Conservation (phyloP, 768 basidiomycete genomes). For the Pleurotus eryngii region DNA sequence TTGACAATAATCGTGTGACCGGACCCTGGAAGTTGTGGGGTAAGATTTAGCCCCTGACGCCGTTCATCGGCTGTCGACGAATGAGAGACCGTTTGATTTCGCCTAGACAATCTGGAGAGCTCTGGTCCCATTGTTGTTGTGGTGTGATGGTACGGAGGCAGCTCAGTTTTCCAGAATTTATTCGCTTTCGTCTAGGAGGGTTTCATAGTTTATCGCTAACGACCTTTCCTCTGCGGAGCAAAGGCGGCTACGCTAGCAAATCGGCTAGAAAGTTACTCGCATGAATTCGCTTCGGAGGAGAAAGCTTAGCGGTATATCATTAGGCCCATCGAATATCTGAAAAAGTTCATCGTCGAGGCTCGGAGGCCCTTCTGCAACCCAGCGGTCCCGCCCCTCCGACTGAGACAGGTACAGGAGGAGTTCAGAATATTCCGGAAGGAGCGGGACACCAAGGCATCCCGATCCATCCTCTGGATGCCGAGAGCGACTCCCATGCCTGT, state of each 20-base stretch:
- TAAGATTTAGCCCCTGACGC: slow-evolving; percentile 1
- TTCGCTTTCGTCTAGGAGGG: no score
- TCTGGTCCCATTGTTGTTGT: background rate
- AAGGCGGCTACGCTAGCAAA: slow-evolving; percentile 2
- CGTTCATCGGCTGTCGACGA: background rate
- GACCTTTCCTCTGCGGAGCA: background rate
- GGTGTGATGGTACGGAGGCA: no score
- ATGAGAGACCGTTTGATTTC: background rate
- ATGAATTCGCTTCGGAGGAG: background rate
- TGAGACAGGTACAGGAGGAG: background rate
- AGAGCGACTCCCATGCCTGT: background rate
- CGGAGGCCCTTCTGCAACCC: no score
- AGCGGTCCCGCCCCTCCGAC: background rate
- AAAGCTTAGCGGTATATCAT: background rate
- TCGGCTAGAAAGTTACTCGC: background rate
- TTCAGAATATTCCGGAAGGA: slow-evolving; percentile 3
- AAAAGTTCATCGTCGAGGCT: no score
- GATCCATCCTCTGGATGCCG: background rate
- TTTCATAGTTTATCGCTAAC: no score
- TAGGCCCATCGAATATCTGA: background rate
- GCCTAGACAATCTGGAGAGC: background rate
- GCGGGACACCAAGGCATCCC: slow-evolving; percentile 1
- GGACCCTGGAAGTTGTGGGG: slow-evolving; percentile 2
- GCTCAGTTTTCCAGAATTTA: no score
- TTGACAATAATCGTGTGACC: slow-evolving; percentile 1